Conservation (phyloP, 73 alveolate species). For the Tetrahymena thermophila region DNA sequence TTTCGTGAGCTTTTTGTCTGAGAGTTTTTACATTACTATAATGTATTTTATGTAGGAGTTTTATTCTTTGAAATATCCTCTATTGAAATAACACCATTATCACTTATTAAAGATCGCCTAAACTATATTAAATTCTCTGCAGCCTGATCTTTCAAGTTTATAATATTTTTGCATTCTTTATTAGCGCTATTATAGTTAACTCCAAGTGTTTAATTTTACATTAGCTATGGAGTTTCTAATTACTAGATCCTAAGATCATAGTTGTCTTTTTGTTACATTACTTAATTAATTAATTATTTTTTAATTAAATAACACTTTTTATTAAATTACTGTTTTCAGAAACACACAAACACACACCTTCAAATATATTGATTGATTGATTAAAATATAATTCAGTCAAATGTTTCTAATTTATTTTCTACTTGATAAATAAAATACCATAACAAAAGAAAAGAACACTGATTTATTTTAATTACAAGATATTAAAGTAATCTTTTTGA, state of each 20-base stretch:
- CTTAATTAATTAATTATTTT: neutral
- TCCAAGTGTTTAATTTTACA: neutral
- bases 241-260: neutral
- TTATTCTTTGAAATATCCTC: neutral
- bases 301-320: neutral
- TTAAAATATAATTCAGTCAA: neutral
- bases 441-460: neutral
- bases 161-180: too few species aligned
- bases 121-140: neutral
- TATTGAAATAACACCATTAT: neutral
- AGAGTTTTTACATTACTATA: neutral
- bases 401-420: neutral
- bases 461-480: too few species aligned
- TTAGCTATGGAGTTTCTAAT: neutral
- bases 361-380: too few species aligned
- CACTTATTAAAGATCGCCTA: neutral
- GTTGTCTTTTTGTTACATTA: neutral
- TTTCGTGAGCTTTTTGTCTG: neutral
- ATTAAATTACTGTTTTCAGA: neutral
- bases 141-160: neutral
- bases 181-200: neutral
- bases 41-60: neutral
- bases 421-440: neutral
- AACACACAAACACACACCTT: neutral
- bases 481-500: neutral